Evolutionary conservation across 2,329 filamentous ascomycete species (phyloP).

Genomic region (Trichoderma sp.): DNA sequence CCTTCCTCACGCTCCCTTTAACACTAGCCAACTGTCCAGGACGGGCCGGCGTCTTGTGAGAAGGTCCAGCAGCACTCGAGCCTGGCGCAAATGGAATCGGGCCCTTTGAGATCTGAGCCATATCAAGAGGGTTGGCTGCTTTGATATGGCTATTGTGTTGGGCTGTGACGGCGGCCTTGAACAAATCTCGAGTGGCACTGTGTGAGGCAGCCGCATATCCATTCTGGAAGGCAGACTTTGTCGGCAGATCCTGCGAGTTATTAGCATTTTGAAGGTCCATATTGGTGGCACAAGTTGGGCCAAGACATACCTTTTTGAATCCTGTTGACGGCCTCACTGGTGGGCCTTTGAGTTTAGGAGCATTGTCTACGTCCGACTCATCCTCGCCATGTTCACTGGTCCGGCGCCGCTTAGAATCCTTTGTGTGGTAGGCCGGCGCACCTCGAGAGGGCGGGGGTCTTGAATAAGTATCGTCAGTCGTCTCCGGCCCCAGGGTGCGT

Average conservation of each 20-base stretch:
- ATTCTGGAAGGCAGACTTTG: conserved; percentile 58
- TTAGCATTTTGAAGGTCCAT: conserved; percentile 33
- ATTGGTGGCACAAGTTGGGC: conserved; percentile 22
- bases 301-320: conserved; percentile 59
- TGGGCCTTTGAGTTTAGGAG: conserved; percentile 68
- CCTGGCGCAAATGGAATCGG: conserved; percentile 84
- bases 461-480: conserved; percentile 52
- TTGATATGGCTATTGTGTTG: conserved; percentile 67
- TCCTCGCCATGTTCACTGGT: conserved; percentile 71
- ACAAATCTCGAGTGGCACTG: conserved; percentile 54
- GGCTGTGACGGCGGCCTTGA: conserved; percentile 63
- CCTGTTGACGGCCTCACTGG: conserved; percentile 77
- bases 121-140: conserved; percentile 69
- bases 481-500: conserved; percentile 66
- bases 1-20: conserved; percentile 63
- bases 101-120: conserved; percentile 84
- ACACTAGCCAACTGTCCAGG: conserved; percentile 41
- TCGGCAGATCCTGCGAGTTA: conserved; percentile 53
- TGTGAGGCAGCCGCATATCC: conserved; percentile 62
- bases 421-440: conserved; percentile 62
- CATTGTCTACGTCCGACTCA: conserved; percentile 57
- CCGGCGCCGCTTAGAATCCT: conserved; percentile 76
- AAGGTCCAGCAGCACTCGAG: conserved; percentile 51
- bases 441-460: conserved; percentile 47
- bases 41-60: conserved; percentile 70